Evolutionary conservation across 163 green algal species (phyloP), one percentile per base, ranked within the genome.

Genomic region (Scenedesmus sp.): DNA sequence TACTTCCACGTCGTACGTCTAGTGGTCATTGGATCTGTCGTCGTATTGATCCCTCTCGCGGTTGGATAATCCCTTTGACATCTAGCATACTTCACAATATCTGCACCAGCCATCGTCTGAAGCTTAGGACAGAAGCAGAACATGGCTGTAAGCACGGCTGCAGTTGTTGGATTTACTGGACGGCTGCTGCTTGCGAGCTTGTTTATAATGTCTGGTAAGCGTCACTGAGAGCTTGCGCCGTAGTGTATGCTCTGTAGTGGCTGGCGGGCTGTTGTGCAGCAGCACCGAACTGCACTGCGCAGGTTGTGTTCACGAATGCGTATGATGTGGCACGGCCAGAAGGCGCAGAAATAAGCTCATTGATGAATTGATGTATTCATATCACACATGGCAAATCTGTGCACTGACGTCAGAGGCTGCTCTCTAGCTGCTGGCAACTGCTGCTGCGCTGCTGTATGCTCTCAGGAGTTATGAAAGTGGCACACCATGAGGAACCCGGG

Each of bases 381-480:
- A 15, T 24, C 72, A 81, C 5, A 81, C n/a, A n/a, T 12, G 6
- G 16, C n/a, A 44, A n/a, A 6, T 53, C 72, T 30, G 78, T 35
- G 78, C 42, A 40, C 22, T 49, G 7, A 26, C 73, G 40, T 42
- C 42, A 12, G 78, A 35, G 5, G 20, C 22, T 37, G 20, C 43
- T 24, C 20, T 35, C 16, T 22, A 61, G 42, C 35, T 51, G 78
- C 16, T 15, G 49, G 7, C 15, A 30, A 70, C 46, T 65, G 81
- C 20, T 72, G 30, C 81, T 61, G n/a, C 15, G 81, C 81, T 59
- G 42, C 78, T 83, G 73, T 40, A 16, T 49, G 35, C 72, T 44
- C n/a, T 43, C 79, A 88, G 82, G 82, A 44, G 82, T 51, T 22
- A 88, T 88, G 82, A 88, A 88, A 30, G 37, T 91, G 16, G 56